Percentiles rank a stretch among this genome's conserved stretches.
Conservation (phyloP, 2,329 filamentous ascomycete genomes). For the Penicillium sp. region DNA sequence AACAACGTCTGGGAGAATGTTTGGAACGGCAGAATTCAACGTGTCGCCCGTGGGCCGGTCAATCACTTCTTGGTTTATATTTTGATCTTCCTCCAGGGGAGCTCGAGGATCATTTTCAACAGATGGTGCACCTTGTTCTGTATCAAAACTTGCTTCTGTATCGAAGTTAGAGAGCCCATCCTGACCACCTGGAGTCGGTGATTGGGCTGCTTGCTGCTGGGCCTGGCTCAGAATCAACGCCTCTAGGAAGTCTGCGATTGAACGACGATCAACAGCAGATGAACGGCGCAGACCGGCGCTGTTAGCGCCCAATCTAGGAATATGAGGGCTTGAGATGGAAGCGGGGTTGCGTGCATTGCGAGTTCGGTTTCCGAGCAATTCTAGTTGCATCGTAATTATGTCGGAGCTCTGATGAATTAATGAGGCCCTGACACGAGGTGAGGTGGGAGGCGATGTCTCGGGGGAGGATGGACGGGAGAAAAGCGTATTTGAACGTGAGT, state of each 20-base stretch:
- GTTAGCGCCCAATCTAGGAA: slow-evolving; percentile 18
- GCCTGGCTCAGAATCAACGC: slow-evolving; percentile 37
- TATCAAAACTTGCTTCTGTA: slow-evolving; percentile 19
- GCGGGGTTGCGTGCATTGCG: slow-evolving; percentile 24
- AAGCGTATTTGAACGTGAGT: slow-evolving; percentile 45
- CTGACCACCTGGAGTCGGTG: slow-evolving; percentile 18
- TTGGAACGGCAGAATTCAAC: slow-evolving; percentile 18
- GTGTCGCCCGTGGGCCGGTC: slow-evolving; percentile 15
- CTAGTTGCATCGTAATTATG: slow-evolving; percentile 50
- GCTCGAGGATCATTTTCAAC: slow-evolving; percentile 10
- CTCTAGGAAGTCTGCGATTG: slow-evolving; percentile 43
- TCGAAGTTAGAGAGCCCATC: slow-evolving; percentile 30
- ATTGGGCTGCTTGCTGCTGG: slow-evolving; percentile 22
- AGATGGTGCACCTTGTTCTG: slow-evolving; percentile 14
- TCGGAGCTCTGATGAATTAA: slow-evolving; percentile 49
- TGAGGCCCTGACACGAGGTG: slow-evolving; percentile 47
- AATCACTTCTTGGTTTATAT: slow-evolving; percentile 4
- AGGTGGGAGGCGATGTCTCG: slow-evolving; percentile 45
- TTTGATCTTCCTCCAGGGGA: slow-evolving; percentile 8
- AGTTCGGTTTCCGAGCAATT: slow-evolving; percentile 41
- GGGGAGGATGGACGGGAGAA: slow-evolving; percentile 46
- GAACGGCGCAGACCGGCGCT: slow-evolving; percentile 16
- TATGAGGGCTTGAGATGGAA: slow-evolving; percentile 13
- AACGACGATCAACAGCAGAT: slow-evolving; percentile 27
- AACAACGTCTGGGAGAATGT: slow-evolving; percentile 36